phyloP scores from a whole-genome alignment of 306 rosid genomes.

The Hippophae tibetana region DNA sequence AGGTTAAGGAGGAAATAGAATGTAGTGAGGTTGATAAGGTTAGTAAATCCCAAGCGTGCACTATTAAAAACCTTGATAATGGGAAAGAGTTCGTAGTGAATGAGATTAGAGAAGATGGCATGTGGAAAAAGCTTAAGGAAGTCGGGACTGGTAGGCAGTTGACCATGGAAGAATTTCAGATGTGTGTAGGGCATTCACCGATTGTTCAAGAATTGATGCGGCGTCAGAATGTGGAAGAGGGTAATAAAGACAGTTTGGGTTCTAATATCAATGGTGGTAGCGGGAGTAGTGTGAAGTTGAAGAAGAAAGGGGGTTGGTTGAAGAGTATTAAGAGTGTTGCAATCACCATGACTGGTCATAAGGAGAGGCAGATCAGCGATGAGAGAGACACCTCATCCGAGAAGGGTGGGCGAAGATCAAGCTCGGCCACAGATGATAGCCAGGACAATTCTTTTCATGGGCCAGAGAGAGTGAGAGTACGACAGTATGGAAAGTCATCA shows the following conservation, averaged over 20 bases:
- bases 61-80: slow-evolving; percentile 80
- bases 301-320: slow-evolving; percentile 84
- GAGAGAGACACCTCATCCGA: slow-evolving; percentile 90
- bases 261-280: slow-evolving; percentile 26
- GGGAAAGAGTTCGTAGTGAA: slow-evolving; percentile 88
- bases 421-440: slow-evolving; percentile 96
- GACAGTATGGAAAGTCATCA: slow-evolving; percentile 79
- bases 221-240: slow-evolving; percentile 69
- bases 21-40: slow-evolving; percentile 24
- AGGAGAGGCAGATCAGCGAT: slow-evolving; percentile 78
- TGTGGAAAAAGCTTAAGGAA: slow-evolving; percentile 66
- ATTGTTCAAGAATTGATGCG: slow-evolving; percentile 96
- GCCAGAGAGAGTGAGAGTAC: slow-evolving; percentile 76
- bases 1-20: slow-evolving; percentile 20
- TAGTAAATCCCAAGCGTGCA: slow-evolving; percentile 37
- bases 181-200: slow-evolving; percentile 91
- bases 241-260: slow-evolving; percentile 26
- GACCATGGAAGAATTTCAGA: slow-evolving; percentile 96
- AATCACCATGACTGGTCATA: slow-evolving; percentile 49
- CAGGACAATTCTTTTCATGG: slow-evolving; percentile 77
- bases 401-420: slow-evolving; percentile 84
- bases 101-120: slow-evolving; percentile 73
- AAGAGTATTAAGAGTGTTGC: slow-evolving; percentile 71
- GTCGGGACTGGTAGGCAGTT: slow-evolving; percentile 85
- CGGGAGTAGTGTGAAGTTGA: slow-evolving; percentile 35